Evolutionary conservation across 2,329 filamentous ascomycete species (phyloP).

Genomic region (Calonectria crousiana): DNA sequence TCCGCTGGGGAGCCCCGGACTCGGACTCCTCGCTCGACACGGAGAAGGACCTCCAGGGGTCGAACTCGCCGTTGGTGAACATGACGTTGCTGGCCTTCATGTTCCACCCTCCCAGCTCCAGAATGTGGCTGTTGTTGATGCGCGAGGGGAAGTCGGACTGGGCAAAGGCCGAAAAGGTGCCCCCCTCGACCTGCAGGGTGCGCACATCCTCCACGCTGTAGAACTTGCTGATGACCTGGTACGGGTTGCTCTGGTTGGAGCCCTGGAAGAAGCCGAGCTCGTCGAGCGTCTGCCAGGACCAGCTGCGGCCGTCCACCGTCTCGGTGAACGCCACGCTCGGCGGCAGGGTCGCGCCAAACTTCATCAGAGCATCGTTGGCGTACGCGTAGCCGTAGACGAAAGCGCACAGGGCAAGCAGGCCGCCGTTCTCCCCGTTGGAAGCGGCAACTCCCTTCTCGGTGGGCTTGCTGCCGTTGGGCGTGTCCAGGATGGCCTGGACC

Average conservation of each 20-base stretch:
- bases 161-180: not conserved
- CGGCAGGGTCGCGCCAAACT: not conserved
- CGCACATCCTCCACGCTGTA: constrained; percentile 11
- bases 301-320: constrained; percentile 34
- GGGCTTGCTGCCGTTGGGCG: not conserved
- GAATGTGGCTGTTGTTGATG: constrained; percentile 53
- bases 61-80: constrained; percentile 47
- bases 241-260: constrained; percentile 24
- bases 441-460: constrained; percentile 18
- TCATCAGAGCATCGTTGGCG: not conserved
- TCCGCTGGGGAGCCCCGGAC: constrained; percentile 1
- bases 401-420: constrained; percentile 20
- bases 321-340: constrained; percentile 41
- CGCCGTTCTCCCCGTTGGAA: constrained; percentile 12
- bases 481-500: not conserved
- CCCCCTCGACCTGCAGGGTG: constrained; percentile 1
- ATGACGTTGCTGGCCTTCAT: constrained; percentile 41
- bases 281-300: constrained; percentile 30
- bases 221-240: constrained; percentile 18
- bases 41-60: constrained; percentile 43
- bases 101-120: constrained; percentile 46
- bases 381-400: constrained; percentile 22
- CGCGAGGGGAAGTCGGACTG: constrained; percentile 11
- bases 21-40: constrained; percentile 25
- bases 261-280: constrained; percentile 30